These are phyloP conservation scores for Colletotrichum cordylinicola DNA, from an alignment of 2,329 filamentous ascomycete genomes.

Conservation along the genomic window DNA sequence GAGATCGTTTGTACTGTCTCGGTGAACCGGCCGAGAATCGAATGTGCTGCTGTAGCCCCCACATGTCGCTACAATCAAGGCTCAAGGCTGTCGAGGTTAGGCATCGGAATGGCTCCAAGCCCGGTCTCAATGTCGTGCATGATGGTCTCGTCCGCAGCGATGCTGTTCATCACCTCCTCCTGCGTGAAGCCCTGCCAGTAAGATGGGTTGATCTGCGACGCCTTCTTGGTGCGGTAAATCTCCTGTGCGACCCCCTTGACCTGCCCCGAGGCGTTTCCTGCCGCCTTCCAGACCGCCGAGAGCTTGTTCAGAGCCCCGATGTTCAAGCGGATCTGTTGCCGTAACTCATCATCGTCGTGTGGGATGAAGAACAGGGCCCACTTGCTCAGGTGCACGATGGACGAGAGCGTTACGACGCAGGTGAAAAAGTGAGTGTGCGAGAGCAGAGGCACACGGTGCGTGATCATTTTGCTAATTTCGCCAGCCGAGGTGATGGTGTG, in stretches of 20 bases:
- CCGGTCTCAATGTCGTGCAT: constrained; percentile 60
- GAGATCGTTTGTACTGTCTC: neutral
- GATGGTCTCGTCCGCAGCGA: constrained; percentile 63
- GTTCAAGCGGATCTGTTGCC: constrained; percentile 79
- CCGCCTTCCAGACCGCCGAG: constrained; percentile 75
- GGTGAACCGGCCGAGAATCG: neutral
- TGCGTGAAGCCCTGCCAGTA: constrained; percentile 62
- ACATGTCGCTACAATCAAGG: neutral
- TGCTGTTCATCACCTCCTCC: constrained; percentile 59
- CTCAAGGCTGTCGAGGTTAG: neutral
- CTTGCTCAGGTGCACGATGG: constrained; percentile 81
- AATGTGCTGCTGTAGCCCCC: neutral
- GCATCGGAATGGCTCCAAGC: neutral
- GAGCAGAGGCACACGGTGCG: constrained; percentile 73
- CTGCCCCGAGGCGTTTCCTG: constrained; percentile 72
- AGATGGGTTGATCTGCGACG: constrained; percentile 55
- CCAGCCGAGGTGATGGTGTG: constrained; percentile 83
- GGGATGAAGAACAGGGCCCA: constrained; percentile 71
- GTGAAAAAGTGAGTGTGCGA: constrained; percentile 86
- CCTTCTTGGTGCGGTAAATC: constrained; percentile 67
- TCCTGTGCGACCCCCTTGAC: constrained; percentile 82
- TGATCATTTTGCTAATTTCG: constrained; percentile 76
- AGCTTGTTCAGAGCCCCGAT: constrained; percentile 77
- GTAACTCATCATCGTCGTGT: constrained; percentile 69
- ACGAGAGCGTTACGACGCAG: constrained; percentile 78